phyloP scores from a whole-genome alignment of 2,329 filamentous ascomycete genomes.

The Epicoccum nigrum region DNA sequence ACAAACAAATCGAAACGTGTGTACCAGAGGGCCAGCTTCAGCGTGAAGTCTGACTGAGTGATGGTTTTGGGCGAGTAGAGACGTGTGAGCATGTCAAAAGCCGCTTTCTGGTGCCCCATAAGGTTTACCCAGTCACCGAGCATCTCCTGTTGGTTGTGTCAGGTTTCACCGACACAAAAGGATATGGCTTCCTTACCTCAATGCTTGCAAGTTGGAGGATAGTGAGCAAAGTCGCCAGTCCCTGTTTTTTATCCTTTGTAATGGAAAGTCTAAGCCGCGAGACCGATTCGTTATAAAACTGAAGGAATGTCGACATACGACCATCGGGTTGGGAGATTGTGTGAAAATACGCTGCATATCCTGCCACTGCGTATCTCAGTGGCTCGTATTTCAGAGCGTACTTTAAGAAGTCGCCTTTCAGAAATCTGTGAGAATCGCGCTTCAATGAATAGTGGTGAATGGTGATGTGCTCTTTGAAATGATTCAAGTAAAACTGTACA shows the following conservation, averaged over 20 bases:
- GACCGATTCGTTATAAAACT: slow-evolving; percentile 90
- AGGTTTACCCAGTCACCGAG: slow-evolving; percentile 95
- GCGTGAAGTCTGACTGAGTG: slow-evolving; percentile 71
- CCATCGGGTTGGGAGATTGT: slow-evolving; percentile 73
- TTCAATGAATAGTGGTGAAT: slow-evolving; percentile 83
- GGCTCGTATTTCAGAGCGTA: slow-evolving; percentile 79
- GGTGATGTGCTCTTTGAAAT: slow-evolving; percentile 78
- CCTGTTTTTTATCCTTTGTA: slow-evolving; percentile 72
- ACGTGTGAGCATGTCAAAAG: slow-evolving; percentile 77
- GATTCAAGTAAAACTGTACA: slow-evolving; percentile 77
- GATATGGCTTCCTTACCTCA: slow-evolving; percentile 66
- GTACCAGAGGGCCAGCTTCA: slow-evolving; percentile 87
- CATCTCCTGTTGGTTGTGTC: slow-evolving; percentile 70
- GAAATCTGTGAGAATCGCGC: slow-evolving; percentile 73
- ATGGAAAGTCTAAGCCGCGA: slow-evolving; percentile 74
- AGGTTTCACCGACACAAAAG: neutral
- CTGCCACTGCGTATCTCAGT: slow-evolving; percentile 83
- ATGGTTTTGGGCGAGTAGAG: slow-evolving; percentile 79
- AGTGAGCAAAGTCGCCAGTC: slow-evolving; percentile 77
- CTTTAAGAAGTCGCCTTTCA: slow-evolving; percentile 72
- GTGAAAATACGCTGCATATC: slow-evolving; percentile 87
- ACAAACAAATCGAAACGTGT: slow-evolving; percentile 85
- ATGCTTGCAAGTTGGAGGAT: slow-evolving; percentile 92
- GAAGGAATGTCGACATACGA: slow-evolving; percentile 79
- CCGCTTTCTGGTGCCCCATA: slow-evolving; percentile 89